Evolutionary conservation across 306 rosid genomes (phyloP).

Genomic region (apple (Malus domestica)): ASM211411v1 NC_041804.1:14030001-14030500

Average conservation of each 20-base stretch:
- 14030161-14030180: background rate
- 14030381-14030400: conserved; percentile 58
- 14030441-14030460: background rate
- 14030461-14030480: background rate
- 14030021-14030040: no score
- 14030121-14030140: background rate
- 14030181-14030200: background rate
- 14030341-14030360: conserved; percentile 30
- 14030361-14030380: conserved; percentile 45
- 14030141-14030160: background rate
- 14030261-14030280: background rate
- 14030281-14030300: conserved; percentile 7
- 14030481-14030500: background rate
- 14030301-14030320: conserved; percentile 35
- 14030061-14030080: no score
- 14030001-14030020: no score
- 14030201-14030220: background rate
- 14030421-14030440: background rate
- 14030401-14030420: background rate
- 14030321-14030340: conserved; percentile 45
- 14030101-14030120: no score
- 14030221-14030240: background rate
- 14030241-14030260: background rate
- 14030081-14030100: no score
- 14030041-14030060: no score